Percentiles rank a stretch among this genome's conserved stretches.
Conservation (phyloP, 2,329 filamentous ascomycete genomes). For the Hypoxylon sp. region DNA sequence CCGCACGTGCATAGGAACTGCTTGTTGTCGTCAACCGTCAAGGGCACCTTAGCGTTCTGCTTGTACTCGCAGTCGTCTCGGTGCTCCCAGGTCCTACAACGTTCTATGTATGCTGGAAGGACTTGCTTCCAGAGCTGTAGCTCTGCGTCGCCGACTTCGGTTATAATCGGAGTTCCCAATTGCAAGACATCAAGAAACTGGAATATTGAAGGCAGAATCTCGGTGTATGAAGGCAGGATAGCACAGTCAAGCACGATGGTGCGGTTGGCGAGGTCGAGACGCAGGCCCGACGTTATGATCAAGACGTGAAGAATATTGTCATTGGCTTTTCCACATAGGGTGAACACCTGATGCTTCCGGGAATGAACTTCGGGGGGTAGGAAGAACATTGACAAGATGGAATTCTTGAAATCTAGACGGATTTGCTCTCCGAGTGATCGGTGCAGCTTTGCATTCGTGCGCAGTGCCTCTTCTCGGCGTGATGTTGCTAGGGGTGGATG, state of each 20-base stretch:
- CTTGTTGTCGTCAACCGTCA: slow-evolving; percentile 45
- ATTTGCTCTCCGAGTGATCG: not conserved
- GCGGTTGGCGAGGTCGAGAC: not conserved
- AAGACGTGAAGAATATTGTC: not conserved
- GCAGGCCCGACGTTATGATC: not conserved
- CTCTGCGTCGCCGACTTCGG: slow-evolving; percentile 65
- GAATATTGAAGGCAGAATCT: not conserved
- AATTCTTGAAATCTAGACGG: not conserved
- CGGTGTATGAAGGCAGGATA: not conserved
- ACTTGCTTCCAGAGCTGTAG: slow-evolving; percentile 66
- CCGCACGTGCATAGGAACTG: slow-evolving; percentile 63
- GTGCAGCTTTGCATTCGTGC: not conserved
- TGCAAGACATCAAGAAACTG: not conserved
- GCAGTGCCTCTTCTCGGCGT: not conserved
- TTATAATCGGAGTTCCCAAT: not conserved
- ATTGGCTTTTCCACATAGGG: not conserved
- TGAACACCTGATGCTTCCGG: not conserved
- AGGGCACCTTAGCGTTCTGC: not conserved
- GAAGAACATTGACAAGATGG: not conserved
- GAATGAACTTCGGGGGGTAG: not conserved
- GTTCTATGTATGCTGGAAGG: slow-evolving; percentile 62
- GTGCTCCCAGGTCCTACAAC: slow-evolving; percentile 65
- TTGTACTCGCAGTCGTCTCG: not conserved
- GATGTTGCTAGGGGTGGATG: not conserved
- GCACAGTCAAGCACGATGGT: not conserved